Evolutionary conservation across 345 rosid genomes (phyloP).

Genomic region (Brassica rapa): DNA sequence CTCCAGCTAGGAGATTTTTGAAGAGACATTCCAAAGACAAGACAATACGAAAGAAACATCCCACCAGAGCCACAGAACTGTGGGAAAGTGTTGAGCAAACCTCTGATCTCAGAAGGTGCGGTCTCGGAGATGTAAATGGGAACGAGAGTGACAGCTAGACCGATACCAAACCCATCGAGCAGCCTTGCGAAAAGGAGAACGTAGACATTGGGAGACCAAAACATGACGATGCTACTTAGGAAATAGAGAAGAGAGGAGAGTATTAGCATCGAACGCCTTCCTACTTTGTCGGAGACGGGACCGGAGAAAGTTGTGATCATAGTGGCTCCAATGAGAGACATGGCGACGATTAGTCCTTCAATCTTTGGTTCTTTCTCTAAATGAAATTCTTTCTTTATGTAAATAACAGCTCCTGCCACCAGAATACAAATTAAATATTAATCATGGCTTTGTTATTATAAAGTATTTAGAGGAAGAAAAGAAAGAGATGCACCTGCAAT

Average conservation of each 20-base stretch:
- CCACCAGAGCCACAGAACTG: conserved; percentile 82
- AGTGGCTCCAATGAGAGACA: conserved; percentile 86
- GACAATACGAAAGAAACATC: conserved; percentile 81
- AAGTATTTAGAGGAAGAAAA: not conserved
- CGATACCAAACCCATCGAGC: conserved; percentile 80
- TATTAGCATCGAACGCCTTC: conserved; percentile 84
- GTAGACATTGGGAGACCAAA: conserved; percentile 84
- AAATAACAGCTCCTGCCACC: conserved; percentile 65
- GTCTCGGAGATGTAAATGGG: conserved; percentile 86
- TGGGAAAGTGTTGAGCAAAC: conserved; percentile 73
- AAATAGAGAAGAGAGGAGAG: conserved; percentile 72
- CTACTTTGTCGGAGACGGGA: conserved; percentile 70
- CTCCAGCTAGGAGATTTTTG: conserved; percentile 70
- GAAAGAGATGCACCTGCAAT: conserved; percentile 65
- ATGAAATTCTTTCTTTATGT: conserved; percentile 67
- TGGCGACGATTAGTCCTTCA: conserved; percentile 82
- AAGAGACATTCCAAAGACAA: conserved; percentile 85
- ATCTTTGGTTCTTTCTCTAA: conserved; percentile 50
- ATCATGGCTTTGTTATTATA: not conserved
- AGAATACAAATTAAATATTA: not conserved
- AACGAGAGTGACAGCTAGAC: conserved; percentile 74
- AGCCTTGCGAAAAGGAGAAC: conserved; percentile 71
- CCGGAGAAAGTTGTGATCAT: conserved; percentile 78
- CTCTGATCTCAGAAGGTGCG: conserved; percentile 82
- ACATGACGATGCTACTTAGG: conserved; percentile 67